These are phyloP conservation scores for Lippia alba DNA, from an alignment of 305 asterid species.

Conservation along the genomic window DNA sequence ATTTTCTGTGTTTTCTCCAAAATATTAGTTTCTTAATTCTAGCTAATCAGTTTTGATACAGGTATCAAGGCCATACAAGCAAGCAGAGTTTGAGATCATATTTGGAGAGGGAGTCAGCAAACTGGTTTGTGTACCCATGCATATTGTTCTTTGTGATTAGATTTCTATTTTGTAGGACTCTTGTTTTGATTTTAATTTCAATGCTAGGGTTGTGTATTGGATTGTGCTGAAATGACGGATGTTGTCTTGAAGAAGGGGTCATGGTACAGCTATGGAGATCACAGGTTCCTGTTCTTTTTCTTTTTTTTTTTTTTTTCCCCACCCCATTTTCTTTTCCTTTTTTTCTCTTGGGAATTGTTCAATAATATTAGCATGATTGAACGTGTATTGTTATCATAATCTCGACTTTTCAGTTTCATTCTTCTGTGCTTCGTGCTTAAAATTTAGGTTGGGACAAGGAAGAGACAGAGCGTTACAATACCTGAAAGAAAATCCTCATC, in stretches of 20 bases:
- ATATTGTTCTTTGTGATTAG: conserved; percentile 15
- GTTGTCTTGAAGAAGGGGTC: conserved; percentile 86
- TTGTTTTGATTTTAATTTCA: conserved; percentile 33
- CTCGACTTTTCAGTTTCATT: not conserved
- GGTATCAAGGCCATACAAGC: conserved; percentile 99
- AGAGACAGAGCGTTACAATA: conserved; percentile 89
- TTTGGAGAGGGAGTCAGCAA: conserved; percentile 98
- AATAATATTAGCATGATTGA: conserved; percentile 9
- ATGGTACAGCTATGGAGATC: conserved; percentile 97
- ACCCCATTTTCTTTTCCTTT: too few relatives aligned
- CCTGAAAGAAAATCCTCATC: conserved; percentile 75
- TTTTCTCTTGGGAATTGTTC: conserved; percentile 6
- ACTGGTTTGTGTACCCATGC: conserved; percentile 60
- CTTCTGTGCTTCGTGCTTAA: conserved; percentile 7
- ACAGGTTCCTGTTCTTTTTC: conserved; percentile 49
- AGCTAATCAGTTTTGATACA: conserved; percentile 39
- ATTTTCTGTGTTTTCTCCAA: conserved; percentile 5
- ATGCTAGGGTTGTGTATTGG: conserved; percentile 84
- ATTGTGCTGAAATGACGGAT: conserved; percentile 85
- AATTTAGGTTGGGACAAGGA: conserved; percentile 94
- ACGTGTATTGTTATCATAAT: conserved; percentile 1
- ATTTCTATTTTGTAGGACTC: conserved; percentile 23
- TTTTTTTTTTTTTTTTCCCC: not conserved
- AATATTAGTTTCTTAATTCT: conserved; percentile 23
- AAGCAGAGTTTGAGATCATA: conserved; percentile 96